Percentiles rank a stretch among this genome's conserved stretches.
These are phyloP conservation scores for Saccharomyces hybrid DNA, from an alignment of 1,139 yeast species.

Conservation along the genomic window DNA sequence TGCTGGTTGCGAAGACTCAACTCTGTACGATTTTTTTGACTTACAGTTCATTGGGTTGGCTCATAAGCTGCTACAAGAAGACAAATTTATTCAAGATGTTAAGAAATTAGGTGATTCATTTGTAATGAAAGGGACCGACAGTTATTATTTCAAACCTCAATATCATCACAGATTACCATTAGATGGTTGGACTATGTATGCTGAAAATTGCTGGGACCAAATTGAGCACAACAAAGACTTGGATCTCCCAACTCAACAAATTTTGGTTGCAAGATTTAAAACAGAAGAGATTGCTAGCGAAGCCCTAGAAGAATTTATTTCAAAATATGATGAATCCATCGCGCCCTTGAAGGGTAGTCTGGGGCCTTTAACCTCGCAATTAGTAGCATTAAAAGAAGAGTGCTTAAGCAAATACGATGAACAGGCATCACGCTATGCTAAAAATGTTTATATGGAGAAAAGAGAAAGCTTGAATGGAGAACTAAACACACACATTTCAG, in stretches of 20 bases:
- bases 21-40: conserved; percentile 74
- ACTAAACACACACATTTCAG: conserved; percentile 40
- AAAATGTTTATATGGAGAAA: conserved; percentile 57
- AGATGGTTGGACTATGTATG: conserved; percentile 94
- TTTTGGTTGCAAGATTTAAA: conserved; percentile 85
- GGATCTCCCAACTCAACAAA: conserved; percentile 94
- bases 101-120: conserved; percentile 52
- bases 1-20: conserved; percentile 43
- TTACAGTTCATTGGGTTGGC: conserved; percentile 73
- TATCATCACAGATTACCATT: conserved; percentile 85
- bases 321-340: conserved; percentile 17
- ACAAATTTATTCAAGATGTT: conserved; percentile 62
- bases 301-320: conserved; percentile 23
- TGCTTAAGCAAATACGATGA: conserved; percentile 52
- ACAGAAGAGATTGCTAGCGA: conserved; percentile 72
- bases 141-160: conserved; percentile 50
- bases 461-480: conserved; percentile 42
- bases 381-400: conserved; percentile 38
- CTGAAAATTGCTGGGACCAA: conserved; percentile 89
- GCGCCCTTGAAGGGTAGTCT: conserved; percentile 28
- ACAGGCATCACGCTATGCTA: conserved; percentile 66
- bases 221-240: conserved; percentile 87
- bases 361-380: conserved; percentile 37
- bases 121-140: conserved; percentile 18
- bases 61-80: conserved; percentile 77